Evolutionary conservation across 345 rosid genomes (phyloP), one percentile per base, ranked within the genome.

Genomic region (Gossypium sturtianum): DNA sequence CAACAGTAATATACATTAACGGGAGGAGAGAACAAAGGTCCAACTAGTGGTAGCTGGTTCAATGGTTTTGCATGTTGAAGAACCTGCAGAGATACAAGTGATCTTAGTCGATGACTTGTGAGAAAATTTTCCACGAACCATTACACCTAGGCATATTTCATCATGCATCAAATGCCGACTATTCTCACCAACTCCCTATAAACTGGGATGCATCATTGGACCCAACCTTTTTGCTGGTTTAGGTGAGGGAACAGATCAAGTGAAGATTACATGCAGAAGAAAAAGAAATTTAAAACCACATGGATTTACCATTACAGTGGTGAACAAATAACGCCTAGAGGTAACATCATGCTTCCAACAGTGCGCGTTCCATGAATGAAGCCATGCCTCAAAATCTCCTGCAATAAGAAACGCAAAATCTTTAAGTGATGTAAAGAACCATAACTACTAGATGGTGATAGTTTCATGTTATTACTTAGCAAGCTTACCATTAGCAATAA

Each of bases 321-420:
- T 51, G 88, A 91, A 57, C 97, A 97, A 77, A 95, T 75, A 7
- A 90, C 82, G 44, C 97, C 91, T 34, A 90, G 89, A 56, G 98
- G 98, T 71, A 95, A 51, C 81, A 89, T 93, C 86, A 90, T 11
- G 78, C 84, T 88, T 53, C 98, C 97, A 78, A 93, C 90, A 34
- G 62, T 82, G 41, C 98, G 98, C 70, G 97, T 89, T 74, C 99
- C 99, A 58, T 93, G 81, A 58, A 95, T 93, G 76, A 93, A 91
- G 71, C 99, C 99, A 20, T 98, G 99, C 79, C 97, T 88, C 84
- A 93, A 79, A 68, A 95, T 86, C 86, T 13, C 98, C 99, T 93
- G 89, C 73, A 72, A 61, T 79, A 65, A 34, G 3, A 54, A 45
- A 58, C 3, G 62, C 2, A 57, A 17, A 38, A 56, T 10, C 9